Evolutionary conservation across 495 filamentous ascomycete genomes (phyloP).

Genomic region (Penicillium macrosclerotiorum): DNA sequence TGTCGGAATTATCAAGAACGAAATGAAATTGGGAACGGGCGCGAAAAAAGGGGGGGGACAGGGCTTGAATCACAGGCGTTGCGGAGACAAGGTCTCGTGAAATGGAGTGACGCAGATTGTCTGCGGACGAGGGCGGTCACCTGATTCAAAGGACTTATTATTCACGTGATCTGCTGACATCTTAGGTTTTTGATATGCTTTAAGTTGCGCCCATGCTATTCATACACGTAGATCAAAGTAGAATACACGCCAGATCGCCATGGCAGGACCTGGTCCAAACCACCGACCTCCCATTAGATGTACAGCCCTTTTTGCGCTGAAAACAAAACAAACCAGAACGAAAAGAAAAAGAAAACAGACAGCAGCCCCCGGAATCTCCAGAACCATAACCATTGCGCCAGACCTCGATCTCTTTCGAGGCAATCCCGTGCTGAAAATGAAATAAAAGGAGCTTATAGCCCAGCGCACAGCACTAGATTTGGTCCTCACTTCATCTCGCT

Average conservation of each 20-base stretch:
- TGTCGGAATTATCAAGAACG: not conserved
- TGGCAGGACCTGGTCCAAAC: not conserved
- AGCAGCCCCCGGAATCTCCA: too few species aligned
- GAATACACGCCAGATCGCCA: conserved; percentile 14
- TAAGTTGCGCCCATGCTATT: conserved; percentile 4
- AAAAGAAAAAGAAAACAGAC: not conserved
- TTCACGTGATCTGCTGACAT: conserved; percentile 10
- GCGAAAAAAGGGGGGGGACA: too few species aligned
- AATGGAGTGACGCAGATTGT: conserved; percentile 10
- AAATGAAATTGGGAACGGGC: too few species aligned
- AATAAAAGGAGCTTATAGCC: too few species aligned
- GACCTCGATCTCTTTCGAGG: too few species aligned
- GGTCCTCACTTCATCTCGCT: too few species aligned
- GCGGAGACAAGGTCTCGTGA: not conserved
- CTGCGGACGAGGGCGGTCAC: conserved; percentile 6
- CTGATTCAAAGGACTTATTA: not conserved
- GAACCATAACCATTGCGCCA: too few species aligned
- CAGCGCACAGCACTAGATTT: too few species aligned
- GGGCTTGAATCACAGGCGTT: too few species aligned
- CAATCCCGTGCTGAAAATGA: too few species aligned
- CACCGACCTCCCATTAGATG: conserved; percentile 8
- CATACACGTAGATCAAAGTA: conserved; percentile 19
- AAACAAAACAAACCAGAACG: not conserved
- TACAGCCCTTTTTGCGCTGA: conserved; percentile 14
- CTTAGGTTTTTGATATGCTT: conserved; percentile 3